A percentile compares a stretch with the other conserved stretches of the same genome.
These are phyloP conservation scores for Metschnikowia anglica DNA, from an alignment of 805 yeast species.

Conservation along the genomic window DNA sequence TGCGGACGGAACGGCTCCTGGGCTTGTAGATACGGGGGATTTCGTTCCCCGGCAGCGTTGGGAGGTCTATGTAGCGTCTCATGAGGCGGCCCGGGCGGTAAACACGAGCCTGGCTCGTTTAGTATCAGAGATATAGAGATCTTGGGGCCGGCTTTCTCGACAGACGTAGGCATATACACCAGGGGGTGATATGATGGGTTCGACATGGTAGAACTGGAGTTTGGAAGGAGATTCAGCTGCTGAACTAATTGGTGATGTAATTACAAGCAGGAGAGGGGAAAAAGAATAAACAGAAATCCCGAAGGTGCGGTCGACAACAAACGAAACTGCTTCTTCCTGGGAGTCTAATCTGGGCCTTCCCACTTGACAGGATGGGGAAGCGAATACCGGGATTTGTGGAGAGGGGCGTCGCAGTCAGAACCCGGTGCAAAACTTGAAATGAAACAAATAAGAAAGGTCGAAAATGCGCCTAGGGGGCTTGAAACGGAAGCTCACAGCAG, in stretches of 20 bases:
- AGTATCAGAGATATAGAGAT: constrained; percentile 14
- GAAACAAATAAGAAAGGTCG: too few relatives aligned
- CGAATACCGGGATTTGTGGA: too few relatives aligned
- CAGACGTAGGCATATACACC: neutral
- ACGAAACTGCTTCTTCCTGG: too few relatives aligned
- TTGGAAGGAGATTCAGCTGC: neutral
- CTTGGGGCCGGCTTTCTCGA: constrained; percentile 9
- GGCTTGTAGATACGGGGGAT: neutral
- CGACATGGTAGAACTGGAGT: neutral
- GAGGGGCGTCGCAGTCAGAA: too few relatives aligned
- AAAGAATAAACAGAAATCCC: too few relatives aligned
- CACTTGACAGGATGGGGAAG: too few relatives aligned
- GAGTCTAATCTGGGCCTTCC: too few relatives aligned
- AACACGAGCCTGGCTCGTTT: constrained; percentile 5
- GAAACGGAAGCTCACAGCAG: neutral
- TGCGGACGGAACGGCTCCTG: neutral
- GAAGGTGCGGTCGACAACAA: too few relatives aligned
- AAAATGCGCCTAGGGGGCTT: neutral
- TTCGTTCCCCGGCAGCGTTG: too few relatives aligned
- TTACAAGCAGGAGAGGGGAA: too few relatives aligned
- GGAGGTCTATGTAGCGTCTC: neutral
- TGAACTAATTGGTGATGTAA: neutral
- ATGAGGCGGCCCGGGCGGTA: constrained; percentile 1
- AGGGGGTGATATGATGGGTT: neutral
- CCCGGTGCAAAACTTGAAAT: too few relatives aligned